Percentiles rank a stretch among this genome's conserved stretches.
These are phyloP conservation scores for Nicotiana tabacum DNA, from an alignment of 257 asterid genomes.

Conservation along the genomic window DNA sequence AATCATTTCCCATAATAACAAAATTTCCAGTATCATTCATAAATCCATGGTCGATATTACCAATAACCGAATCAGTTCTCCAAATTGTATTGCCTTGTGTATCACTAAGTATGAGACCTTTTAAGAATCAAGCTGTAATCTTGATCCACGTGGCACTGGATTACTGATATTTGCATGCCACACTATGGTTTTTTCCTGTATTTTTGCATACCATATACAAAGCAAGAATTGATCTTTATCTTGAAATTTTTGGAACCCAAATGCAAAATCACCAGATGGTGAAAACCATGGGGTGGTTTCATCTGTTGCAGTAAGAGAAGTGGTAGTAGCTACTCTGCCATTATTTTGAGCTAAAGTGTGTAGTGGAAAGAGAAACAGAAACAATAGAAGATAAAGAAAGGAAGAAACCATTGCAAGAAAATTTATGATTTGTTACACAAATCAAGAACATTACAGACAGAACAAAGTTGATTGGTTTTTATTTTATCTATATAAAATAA, in stretches of 20 bases:
- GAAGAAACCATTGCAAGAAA: constrained; percentile 16
- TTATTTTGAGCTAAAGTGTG: constrained; percentile 23
- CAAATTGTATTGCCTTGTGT: constrained; percentile 26
- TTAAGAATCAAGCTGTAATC: constrained; percentile 20
- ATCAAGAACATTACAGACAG: background rate
- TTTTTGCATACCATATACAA: constrained; percentile 47
- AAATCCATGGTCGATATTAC: constrained; percentile 23
- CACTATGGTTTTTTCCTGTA: constrained; percentile 14
- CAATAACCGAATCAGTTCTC: background rate
- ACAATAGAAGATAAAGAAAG: background rate
- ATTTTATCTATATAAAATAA: background rate
- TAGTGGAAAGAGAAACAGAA: constrained; percentile 4
- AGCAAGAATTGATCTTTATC: constrained; percentile 31
- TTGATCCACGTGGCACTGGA: constrained; percentile 43
- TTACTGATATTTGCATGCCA: background rate
- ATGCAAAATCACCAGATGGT: constrained; percentile 46
- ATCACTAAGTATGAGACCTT: constrained; percentile 39
- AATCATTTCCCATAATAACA: constrained; percentile 19
- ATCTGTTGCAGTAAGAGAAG: constrained; percentile 28
- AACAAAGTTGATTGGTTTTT: background rate
- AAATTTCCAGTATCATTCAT: constrained; percentile 61
- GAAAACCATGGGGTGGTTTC: constrained; percentile 51
- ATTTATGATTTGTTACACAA: background rate
- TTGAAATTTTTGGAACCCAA: constrained; percentile 40
- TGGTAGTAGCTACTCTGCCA: constrained; percentile 18